Evolutionary conservation across 257 asterid species (phyloP).

Genomic region (Paraleonurus japonicus): DNA sequence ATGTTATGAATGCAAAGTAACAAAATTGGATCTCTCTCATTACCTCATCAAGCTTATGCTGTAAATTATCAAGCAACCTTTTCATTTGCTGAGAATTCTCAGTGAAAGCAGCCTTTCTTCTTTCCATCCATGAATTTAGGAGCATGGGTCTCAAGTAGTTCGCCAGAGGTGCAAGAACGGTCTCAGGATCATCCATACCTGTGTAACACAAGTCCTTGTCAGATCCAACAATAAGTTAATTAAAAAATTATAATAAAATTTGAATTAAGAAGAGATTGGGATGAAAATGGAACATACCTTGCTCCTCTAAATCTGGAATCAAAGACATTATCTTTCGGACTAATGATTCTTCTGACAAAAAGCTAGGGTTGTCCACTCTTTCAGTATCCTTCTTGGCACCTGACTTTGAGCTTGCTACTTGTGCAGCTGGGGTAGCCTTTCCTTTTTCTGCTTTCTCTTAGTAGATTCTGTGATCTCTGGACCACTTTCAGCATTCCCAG

Average conservation of each 20-base stretch:
- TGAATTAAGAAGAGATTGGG: constrained; percentile 19
- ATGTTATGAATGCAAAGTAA: constrained; percentile 16
- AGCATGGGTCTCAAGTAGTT: constrained; percentile 87
- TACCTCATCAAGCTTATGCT: constrained; percentile 94
- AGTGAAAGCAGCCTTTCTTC: constrained; percentile 77
- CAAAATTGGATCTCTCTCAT: constrained; percentile 18
- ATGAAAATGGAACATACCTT: constrained; percentile 46
- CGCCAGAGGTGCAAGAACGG: constrained; percentile 76
- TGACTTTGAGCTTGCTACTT: constrained; percentile 57
- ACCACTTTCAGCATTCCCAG: constrained; percentile 54
- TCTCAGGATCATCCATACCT: constrained; percentile 76
- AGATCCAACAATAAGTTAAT: constrained; percentile 1
- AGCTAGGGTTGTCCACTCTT: constrained; percentile 50
- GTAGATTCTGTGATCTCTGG: constrained; percentile 57
- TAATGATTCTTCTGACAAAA: constrained; percentile 75
- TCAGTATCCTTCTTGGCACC: constrained; percentile 64
- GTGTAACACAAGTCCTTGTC: constrained; percentile 24
- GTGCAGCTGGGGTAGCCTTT: constrained; percentile 53
- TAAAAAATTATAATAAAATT: constrained; percentile 4
- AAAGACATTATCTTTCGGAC: constrained; percentile 61
- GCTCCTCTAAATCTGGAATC: constrained; percentile 88
- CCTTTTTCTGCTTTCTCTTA: constrained; percentile 78
- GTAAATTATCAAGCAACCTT: constrained; percentile 73
- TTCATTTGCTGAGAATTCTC: constrained; percentile 85
- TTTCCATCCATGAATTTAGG: constrained; percentile 76